Base-by-base conservation (phyloP, 495 filamentous ascomycete species). In the Beverwykella pulmonaria region DNA sequence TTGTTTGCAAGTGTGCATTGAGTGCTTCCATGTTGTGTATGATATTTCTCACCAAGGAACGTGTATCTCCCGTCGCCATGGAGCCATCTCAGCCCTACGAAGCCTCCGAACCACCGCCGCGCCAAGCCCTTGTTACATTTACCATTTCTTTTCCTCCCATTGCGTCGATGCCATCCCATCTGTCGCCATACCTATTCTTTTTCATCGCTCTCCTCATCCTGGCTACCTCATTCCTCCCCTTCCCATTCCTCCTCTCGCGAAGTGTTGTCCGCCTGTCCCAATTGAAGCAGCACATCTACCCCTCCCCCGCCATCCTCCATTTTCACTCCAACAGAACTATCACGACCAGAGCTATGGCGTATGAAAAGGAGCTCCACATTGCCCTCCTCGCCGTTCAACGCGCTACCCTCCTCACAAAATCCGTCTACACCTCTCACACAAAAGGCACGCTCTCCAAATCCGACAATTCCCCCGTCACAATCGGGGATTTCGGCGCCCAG, bases 401-500 rank as follows among this genome's bases (percentile, higher is more conserved):
- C 59, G 94, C 94, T 20, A 82, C 87, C 27, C 80, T 93, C 67
- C 87, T 98, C 62, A 98, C 94, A 58, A 92, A 96, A 81, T 87
- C 86, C 67, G 93, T 98, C 77, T 98, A 95, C 84, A 87, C 90
- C 79, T 88, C 91, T 61, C 91, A 89, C 74, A 87, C 92, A 69
- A 98, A 98, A 80, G 92, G 93, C 62, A 96, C 94, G 58, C 82
- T 95, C 34, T 90, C 88, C 71, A 99, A 98, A 81, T 88, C 90
- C 75, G 95, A 98, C 80, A 88, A 87, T 68, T 98, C 95, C 25
- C 94, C 95, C 65, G 94, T 98, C 68, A 98, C 94, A 30, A 92
- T 98, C 68, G 94, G 92, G 75, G 94, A 98, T 80, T 97, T 96
- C 74, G 95, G 95, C 70, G 94, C 95, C 59, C 94, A 98, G 80